These are phyloP conservation scores for Cymodocea nodosa DNA, from an alignment of 116 monocot species.

Conservation along the genomic window DNA sequence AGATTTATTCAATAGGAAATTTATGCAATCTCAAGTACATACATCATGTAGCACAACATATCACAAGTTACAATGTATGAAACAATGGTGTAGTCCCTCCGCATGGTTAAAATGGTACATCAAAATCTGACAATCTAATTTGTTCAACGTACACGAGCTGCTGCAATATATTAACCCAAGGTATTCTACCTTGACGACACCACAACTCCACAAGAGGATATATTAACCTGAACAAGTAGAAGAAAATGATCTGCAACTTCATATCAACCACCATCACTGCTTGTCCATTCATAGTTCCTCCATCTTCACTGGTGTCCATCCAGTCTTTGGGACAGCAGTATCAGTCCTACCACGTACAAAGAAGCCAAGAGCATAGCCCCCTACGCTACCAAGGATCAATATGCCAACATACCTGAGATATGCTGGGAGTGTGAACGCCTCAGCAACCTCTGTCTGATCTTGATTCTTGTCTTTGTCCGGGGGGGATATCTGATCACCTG, in stretches of 20 bases:
- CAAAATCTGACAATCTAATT: not conserved
- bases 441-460: conserved; percentile 2
- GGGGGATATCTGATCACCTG: not conserved
- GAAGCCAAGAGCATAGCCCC: conserved; percentile 64
- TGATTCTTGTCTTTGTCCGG: not conserved
- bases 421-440: conserved; percentile 10
- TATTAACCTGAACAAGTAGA: too few species aligned
- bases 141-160: not conserved
- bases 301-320: conserved; percentile 72
- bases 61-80: too few species aligned
- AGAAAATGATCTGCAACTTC: too few species aligned
- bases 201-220: too few species aligned
- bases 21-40: too few species aligned
- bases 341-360: conserved; percentile 32
- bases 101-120: too few species aligned
- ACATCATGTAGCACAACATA: too few species aligned
- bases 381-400: conserved; percentile 34
- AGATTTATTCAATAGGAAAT: too few species aligned
- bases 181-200: too few species aligned
- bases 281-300: conserved; percentile 31
- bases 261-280: too few species aligned
- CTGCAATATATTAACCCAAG: too few species aligned
- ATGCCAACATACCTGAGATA: conserved; percentile 21
- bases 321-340: conserved; percentile 16
- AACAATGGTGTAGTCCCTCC: too few species aligned